Base-by-base conservation (phyloP, 148 eudicot genomes). In the Camellia granthamiana region DNA sequence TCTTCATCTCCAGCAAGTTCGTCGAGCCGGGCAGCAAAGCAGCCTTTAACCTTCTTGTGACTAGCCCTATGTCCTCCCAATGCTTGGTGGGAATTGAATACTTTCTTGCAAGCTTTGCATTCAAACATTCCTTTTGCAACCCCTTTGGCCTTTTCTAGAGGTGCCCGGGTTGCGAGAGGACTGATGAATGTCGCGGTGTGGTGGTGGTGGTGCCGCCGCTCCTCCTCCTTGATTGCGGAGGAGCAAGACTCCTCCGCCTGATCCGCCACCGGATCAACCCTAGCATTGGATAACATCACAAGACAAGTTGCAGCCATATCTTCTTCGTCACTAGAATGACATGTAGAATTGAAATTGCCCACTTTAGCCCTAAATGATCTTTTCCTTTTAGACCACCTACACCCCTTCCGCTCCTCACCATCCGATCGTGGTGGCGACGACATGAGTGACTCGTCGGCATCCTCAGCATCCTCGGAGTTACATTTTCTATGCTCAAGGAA, bases 401-500 rank as follows among this genome's bases (percentile, higher is more conserved):
- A 83, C 16, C 84, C 80, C 64, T 81, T 80, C 15, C 56, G 77
- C 3, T 76, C 90, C 18, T 85, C 88, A 0, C 64, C 87, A 0
- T 87, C 89, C 0, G 94, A 92, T 9, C 38, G 38, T 30, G 76
- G 87, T 1, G 88, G 91, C 0, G 92, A 89, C 0, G 92, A 92
- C 10, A 81, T 76, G 1, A 82, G 85, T 0, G 92, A 91, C 71
- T 92, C 95, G 0, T 30, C 38, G 38, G 38, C 38, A 30, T 30
- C 38, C 38, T 30, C 38, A 30, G 78, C 91, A 10, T 90, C 98
- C 12, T 89, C 93, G 0, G 90, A 92, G 84, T 78, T 84, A 65
- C 94, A 92, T 80, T 89, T 91, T 0, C 97, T 90, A 23, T 95
- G 99, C 79, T 95, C 97, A 4, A 95, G 85, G 58, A 95, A 95